These are phyloP conservation scores for Leccinellum luteum DNA, from an alignment of 768 basidiomycete species.

Conservation along the genomic window DNA sequence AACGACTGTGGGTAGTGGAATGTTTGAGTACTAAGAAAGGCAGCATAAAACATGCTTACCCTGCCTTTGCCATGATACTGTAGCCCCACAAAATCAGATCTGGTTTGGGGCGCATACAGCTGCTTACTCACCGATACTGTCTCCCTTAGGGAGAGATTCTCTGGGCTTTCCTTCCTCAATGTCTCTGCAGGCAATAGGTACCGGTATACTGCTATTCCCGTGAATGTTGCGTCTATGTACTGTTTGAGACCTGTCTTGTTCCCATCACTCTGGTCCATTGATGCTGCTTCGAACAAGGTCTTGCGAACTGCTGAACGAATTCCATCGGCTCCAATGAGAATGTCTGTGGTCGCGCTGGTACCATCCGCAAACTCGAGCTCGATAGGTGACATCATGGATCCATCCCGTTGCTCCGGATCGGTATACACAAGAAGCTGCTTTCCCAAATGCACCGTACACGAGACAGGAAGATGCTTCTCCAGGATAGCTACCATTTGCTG, in stretches of 20 bases:
- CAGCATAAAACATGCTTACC: background rate
- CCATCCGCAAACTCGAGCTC: conserved; percentile 16
- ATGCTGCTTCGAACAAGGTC: conserved; percentile 19
- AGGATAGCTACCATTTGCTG: conserved; percentile 20
- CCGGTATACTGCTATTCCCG: conserved; percentile 41
- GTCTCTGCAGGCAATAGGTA: conserved; percentile 33
- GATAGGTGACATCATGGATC: conserved; percentile 25
- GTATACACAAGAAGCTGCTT: conserved; percentile 21
- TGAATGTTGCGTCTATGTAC: conserved; percentile 35
- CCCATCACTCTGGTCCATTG: background rate
- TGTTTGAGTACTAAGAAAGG: background rate
- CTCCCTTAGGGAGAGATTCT: conserved; percentile 17
- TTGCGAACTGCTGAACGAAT: conserved; percentile 32
- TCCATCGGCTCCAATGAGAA: conserved; percentile 48
- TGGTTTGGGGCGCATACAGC: background rate
- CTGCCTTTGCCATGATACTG: conserved; percentile 15
- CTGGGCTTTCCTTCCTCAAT: conserved; percentile 25
- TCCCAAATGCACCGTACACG: conserved; percentile 13
- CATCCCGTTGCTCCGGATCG: conserved; percentile 8
- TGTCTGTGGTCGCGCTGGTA: conserved; percentile 32
- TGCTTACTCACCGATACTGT: conserved; percentile 20
- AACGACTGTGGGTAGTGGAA: conserved; percentile 32
- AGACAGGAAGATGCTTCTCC: conserved; percentile 15
- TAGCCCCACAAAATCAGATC: conserved; percentile 6
- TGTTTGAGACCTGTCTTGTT: conserved; percentile 4